phyloP scores from a whole-genome alignment of 805 yeast genomes.

The Wickerhamiella sorbophila region DNA sequence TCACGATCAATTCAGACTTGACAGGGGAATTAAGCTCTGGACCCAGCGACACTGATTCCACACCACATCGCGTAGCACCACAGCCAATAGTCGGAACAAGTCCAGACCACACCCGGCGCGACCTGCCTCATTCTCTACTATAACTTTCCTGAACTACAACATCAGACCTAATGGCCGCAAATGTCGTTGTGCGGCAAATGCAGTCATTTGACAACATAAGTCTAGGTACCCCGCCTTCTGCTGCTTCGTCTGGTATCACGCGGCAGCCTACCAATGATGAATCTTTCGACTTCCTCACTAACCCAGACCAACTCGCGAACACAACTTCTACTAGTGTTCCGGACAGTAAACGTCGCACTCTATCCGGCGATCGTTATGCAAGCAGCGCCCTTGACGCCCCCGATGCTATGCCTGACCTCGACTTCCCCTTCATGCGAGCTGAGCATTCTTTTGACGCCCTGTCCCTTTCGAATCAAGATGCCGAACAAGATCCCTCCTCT shows the following conservation, averaged over 20 bases:
- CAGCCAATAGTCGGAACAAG: no score
- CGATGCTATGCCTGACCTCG: conserved; percentile 7
- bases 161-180: neutral
- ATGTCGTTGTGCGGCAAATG: neutral
- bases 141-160: no score
- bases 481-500: conserved; percentile 21
- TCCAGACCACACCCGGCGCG: no score
- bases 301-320: neutral
- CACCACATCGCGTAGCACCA: no score
- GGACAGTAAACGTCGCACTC: neutral
- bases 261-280: neutral
- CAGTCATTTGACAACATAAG: neutral
- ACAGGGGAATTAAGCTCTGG: no score
- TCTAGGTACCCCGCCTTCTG: neutral
- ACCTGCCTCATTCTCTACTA: no score
- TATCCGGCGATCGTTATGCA: neutral
- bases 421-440: conserved; percentile 25
- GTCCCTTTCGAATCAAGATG: conserved; percentile 14
- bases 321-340: neutral
- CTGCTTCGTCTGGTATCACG: neutral
- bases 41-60: no score
- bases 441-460: conserved; percentile 24
- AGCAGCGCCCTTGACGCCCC: neutral
- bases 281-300: neutral
- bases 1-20: no score